Conservation (phyloP, 2,329 filamentous ascomycete species). For the Sclerotinia spermophila region DNA sequence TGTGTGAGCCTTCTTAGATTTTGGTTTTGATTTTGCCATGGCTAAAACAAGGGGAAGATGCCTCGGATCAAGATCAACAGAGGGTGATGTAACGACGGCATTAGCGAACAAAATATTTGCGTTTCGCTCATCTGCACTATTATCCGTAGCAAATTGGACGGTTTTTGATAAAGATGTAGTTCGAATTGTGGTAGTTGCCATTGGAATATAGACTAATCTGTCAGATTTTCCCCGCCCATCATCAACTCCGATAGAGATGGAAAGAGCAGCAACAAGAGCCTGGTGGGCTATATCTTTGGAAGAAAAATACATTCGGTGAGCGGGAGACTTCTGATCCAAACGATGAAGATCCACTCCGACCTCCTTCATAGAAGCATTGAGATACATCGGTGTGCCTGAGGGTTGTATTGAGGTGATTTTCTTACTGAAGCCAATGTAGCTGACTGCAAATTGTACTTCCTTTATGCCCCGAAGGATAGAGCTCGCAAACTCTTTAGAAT, state of each 20-base stretch:
- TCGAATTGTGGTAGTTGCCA: conserved; percentile 93
- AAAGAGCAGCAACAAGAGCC: conserved; percentile 85
- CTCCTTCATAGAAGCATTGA: conserved; percentile 94
- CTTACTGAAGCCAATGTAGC: conserved; percentile 83
- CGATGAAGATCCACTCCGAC: conserved; percentile 89
- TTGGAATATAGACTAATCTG: conserved; percentile 86
- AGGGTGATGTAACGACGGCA: conserved; percentile 91
- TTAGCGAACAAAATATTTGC: conserved; percentile 96
- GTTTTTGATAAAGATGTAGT: conserved; percentile 95
- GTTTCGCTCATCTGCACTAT: conserved; percentile 77
- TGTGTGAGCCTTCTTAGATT: conserved; percentile 42
- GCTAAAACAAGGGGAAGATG: conserved; percentile 83
- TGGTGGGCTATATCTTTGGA: conserved; percentile 91
- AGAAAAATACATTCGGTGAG: conserved; percentile 98
- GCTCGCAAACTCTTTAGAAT: conserved; percentile 87
- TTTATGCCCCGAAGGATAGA: conserved; percentile 90
- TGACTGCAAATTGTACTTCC: conserved; percentile 92
- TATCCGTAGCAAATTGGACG: conserved; percentile 71
- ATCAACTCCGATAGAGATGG: conserved; percentile 86
- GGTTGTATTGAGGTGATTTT: conserved; percentile 66
- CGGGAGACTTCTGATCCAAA: conserved; percentile 85
- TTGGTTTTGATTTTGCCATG: conserved; percentile 59
- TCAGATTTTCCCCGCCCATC: conserved; percentile 84
- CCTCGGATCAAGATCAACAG: conserved; percentile 85
- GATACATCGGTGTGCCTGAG: conserved; percentile 65